A percentile compares a stretch with the other conserved stretches of the same genome.
These are phyloP conservation scores for Cadophora malorum DNA, from an alignment of 2,329 filamentous ascomycete genomes.

Conservation along the genomic window DNA sequence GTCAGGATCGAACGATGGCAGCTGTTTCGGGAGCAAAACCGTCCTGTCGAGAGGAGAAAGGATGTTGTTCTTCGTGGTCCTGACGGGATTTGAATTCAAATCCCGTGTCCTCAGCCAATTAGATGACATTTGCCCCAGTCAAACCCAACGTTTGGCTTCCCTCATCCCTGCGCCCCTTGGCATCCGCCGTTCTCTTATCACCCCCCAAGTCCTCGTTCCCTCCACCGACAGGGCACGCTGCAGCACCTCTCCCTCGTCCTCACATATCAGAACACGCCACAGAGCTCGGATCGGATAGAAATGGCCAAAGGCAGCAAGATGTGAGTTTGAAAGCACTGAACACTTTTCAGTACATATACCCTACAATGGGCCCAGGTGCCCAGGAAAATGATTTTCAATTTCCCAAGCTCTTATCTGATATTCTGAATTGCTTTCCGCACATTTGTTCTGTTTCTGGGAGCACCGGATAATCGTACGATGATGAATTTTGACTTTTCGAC, in stretches of 20 bases:
- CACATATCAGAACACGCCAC: conserved; percentile 22
- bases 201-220: conserved; percentile 9
- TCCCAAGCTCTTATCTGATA: too few species aligned
- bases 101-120: conserved; percentile 8
- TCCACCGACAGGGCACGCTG: conserved; percentile 15
- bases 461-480: not conserved
- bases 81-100: conserved; percentile 13
- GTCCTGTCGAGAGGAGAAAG: not conserved
- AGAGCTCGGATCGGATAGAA: not conserved
- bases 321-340: conserved; percentile 11
- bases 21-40: not conserved
- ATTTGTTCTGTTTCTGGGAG: not conserved
- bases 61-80: not conserved
- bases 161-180: conserved; percentile 11
- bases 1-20: conserved; percentile 14
- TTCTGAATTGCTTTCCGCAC: too few species aligned
- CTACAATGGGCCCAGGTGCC: not conserved
- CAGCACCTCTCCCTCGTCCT: conserved; percentile 15
- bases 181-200: conserved; percentile 22
- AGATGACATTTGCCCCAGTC: not conserved
- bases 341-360: conserved; percentile 17
- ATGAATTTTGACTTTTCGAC: conserved; percentile 22
- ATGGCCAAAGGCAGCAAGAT: conserved; percentile 26
- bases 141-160: not conserved
- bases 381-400: too few species aligned